These are phyloP conservation scores for Phytophthora chlamydospora DNA, from an alignment of 352 stramenopile genomes.

Conservation along the genomic window DNA sequence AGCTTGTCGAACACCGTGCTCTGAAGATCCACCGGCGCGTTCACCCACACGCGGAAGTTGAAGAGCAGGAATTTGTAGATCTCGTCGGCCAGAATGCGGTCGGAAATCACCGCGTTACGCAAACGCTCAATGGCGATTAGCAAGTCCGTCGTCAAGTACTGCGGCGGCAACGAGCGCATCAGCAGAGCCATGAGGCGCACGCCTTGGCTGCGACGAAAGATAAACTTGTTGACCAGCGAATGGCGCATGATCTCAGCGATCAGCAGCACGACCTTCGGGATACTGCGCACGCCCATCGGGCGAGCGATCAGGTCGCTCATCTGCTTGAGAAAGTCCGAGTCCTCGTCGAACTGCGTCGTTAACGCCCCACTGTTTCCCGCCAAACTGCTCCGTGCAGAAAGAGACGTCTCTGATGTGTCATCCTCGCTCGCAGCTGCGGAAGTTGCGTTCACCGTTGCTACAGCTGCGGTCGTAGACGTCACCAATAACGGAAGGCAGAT, in stretches of 20 bases:
- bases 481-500: slow-evolving; percentile 73
- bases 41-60: slow-evolving; percentile 89
- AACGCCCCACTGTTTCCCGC: slow-evolving; percentile 21
- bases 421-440: slow-evolving; percentile 17
- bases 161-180: slow-evolving; percentile 65
- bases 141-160: slow-evolving; percentile 73
- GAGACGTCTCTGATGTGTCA: slow-evolving; percentile 1
- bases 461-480: slow-evolving; percentile 44
- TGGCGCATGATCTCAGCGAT: slow-evolving; percentile 88
- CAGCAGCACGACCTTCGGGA: slow-evolving; percentile 78
- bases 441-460: slow-evolving; percentile 34
- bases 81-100: slow-evolving; percentile 79
- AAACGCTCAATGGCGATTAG: slow-evolving; percentile 76
- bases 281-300: slow-evolving; percentile 68
- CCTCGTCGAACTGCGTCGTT: slow-evolving; percentile 77
- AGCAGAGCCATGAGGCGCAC: slow-evolving; percentile 75
- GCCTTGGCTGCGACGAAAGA: slow-evolving; percentile 78
- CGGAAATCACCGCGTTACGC: slow-evolving; percentile 76
- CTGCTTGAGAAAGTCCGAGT: slow-evolving; percentile 74
- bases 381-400: slow-evolving; percentile 16
- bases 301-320: slow-evolving; percentile 77
- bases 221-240: slow-evolving; percentile 89
- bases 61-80: slow-evolving; percentile 87
- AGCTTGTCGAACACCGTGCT: slow-evolving; percentile 82
- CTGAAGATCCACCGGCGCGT: slow-evolving; percentile 73